Base-by-base conservation (phyloP, 2,329 filamentous ascomycete genomes). In the Fusarium brevicatenulatum region DNA sequence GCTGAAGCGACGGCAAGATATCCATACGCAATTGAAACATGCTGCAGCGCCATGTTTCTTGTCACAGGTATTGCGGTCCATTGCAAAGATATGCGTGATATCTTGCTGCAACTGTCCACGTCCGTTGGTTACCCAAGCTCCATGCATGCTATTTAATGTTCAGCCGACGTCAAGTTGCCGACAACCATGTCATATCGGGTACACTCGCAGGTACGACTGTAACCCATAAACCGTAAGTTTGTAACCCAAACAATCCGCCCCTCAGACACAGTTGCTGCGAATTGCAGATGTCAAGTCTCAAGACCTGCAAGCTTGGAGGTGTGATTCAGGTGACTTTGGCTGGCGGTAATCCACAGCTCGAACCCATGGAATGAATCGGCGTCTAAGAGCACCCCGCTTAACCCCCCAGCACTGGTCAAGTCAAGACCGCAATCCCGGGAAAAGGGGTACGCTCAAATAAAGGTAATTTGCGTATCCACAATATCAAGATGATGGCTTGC, bases 401-500 rank as follows among this genome's bases (percentile, higher is more conserved):
- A 67, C 66, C 40, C 42, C 63, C 68, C 56, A 71, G 64, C 50
- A 75, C 67, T 68, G 75, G 30, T 62, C 63, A 54, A 68, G 40
- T 72, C 46, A 68, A 71, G 66, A 49, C 58, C 66, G 59, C 64
- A 58, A 71, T 69, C 63, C 62, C 49, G 63, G 73, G 55, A 76
- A 77, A 77, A 68, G 75, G 75, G 75, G 75, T 44, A 61, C 25
- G 63, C 64, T 68, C 73, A 74, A 76, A 68, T 68, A 50, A 65
- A 61, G 46, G 73, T 75, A 77, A 77, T 77, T 77, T 76, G 73
- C 53, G 68, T 55, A 73, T 71, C 75, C 75, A 77, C 75, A 77
- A 56, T 57, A 68, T 76, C 71, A 67, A 76, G 73, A 76, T 75
- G 74, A 76, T 73, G 46, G 63, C 42, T 50, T 50, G 52, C 66